Evolutionary conservation across 2,329 filamentous ascomycete genomes (phyloP), one percentile per base, ranked within the genome.

Genomic region (Talaromyces pinophilus): DNA sequence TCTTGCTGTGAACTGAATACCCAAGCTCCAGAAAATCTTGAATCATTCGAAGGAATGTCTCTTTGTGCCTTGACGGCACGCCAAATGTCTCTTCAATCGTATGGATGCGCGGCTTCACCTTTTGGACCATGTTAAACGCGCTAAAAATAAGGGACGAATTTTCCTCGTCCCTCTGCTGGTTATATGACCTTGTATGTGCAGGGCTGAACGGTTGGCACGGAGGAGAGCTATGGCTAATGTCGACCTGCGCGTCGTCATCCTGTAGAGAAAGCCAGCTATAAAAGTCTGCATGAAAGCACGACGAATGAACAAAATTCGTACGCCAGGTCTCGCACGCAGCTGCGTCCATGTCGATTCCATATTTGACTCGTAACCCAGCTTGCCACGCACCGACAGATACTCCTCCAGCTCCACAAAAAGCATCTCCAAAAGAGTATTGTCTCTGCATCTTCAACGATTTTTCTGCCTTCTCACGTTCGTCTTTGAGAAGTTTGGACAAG

Each of bases 21-120:
- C 87, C 87, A 30, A 83, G 76, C 2, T 84, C 78, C 0, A 90
- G 87, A 63, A 67, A 48, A n/a, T 88, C 86, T 30, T 84, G 79
- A 2, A 95, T 79, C 0, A 93, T 76, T 0, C 82, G 78, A 46
- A 84, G 81, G 57, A 93, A 88, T 62, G 85, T 88, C 0, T 80
- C 76, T 11, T 79, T 75, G 64, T 89, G 87, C 0, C 81, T 76
- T 0, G 84, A 77, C 25, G 85, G 75, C 0, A 96, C 83, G 0
- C 91, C 92, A 62, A 87, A 88, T 0, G 92, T 93, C 72, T 96
- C 90, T 71, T 96, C 92, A 0, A 96, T 79, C 0, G 92, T 96
- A 1, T 92, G 85, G 0, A 95, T 73, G 0, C 92, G 83, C 0
- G 92, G 92, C 0, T 83, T 84, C 0, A 84, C 75, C 42, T 84